Base-by-base conservation (phyloP, 208 protist species). In the Trypanosoma grayi region DNA sequence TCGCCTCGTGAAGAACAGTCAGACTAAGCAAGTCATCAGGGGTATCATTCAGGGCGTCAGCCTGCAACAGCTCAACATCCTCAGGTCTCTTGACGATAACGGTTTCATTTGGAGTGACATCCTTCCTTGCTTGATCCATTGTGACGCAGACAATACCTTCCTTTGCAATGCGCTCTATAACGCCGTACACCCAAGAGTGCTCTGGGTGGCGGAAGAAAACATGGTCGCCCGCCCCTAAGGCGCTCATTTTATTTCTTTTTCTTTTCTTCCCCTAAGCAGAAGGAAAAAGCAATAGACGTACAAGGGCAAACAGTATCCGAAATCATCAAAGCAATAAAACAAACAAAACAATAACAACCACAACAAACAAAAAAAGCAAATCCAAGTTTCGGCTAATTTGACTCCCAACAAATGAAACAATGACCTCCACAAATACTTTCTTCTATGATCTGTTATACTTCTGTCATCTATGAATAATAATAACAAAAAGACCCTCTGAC, bases 1-100 rank as follows among this genome's bases (percentile, higher is more conserved):
- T 51, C 11, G 54, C 46, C 30, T 81, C 75, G 33, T 81, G 64
- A 27, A 81, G 59, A 40, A 73, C 6, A n/a, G 71, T 62, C 47
- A 81, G 33, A 25, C 20, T 27, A 13, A 76, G 46, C 9, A 81
- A 34, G 45, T 81, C 75, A 47, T 79, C 18, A 13, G 46, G 27
- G 41, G 64, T 39, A n/a, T 75, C 61, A 58, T 75, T 36, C 34
- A 69, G 11, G 24, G n/a, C 41, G 33, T 61, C 53, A 6, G 7
- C 39, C 25, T 61, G 39, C 13, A 69, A 20, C 37, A n/a, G 30
- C 20, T 69, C 50, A 27, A 69, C 14, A 50, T 54, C 63, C 24
- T 56, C 63, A n/a, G 30, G 16, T 14, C 39, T 69, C 20, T 45
- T 46, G 51, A 61, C 16, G 0, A 10, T 54, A 18, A 59, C 10